These are phyloP conservation scores for Tulasnella sp. DNA, from an alignment of 768 basidiomycete genomes.

Conservation along the genomic window DNA sequence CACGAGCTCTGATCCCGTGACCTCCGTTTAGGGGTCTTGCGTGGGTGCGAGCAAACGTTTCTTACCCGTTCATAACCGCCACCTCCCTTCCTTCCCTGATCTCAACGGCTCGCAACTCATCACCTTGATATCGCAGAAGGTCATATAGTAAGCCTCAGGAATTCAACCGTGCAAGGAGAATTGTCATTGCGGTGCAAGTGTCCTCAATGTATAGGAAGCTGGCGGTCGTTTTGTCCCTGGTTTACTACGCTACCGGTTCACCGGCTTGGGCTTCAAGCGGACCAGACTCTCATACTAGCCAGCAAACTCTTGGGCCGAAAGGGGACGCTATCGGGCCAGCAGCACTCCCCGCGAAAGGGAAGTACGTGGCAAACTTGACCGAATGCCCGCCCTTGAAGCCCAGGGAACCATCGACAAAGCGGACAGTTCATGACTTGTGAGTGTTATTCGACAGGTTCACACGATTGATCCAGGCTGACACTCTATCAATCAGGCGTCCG, in stretches of 20 bases:
- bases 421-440: slow-evolving; percentile 25
- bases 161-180: background rate
- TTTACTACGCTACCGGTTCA: background rate
- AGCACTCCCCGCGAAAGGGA: background rate
- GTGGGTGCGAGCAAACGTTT: background rate
- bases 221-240: slow-evolving; percentile 7
- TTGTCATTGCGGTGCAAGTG: background rate
- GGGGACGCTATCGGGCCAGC: background rate
- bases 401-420: background rate
- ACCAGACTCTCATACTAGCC: background rate
- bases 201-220: background rate
- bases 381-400: slow-evolving; percentile 15
- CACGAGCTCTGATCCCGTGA: background rate
- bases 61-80: background rate
- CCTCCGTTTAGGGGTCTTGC: background rate
- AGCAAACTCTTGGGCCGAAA: background rate
- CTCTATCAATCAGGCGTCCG: slow-evolving; percentile 33
- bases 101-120: background rate
- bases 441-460: background rate
- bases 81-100: background rate
- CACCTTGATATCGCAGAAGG: background rate
- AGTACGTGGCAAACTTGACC: slow-evolving; percentile 21
- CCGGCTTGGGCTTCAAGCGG: background rate
- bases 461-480: too few relatives aligned
- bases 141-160: background rate